phyloP scores from a whole-genome alignment of 2,329 filamentous ascomycete genomes.

The Alternaria panax region DNA sequence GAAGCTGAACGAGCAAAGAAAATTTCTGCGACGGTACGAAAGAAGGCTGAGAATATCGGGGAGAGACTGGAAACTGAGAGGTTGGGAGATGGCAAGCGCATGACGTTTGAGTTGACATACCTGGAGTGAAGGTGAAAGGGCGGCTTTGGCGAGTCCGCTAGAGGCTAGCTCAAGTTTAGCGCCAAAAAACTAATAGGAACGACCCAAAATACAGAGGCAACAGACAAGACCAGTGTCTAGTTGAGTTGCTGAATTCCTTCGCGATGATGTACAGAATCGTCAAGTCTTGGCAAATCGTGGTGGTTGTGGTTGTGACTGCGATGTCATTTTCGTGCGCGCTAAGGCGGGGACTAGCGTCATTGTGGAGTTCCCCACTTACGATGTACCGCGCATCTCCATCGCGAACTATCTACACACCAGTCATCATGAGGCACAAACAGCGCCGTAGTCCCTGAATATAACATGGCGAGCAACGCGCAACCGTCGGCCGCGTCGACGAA shows the following conservation, averaged over 20 bases:
- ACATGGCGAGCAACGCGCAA: conserved; percentile 24
- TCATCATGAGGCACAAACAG: not conserved
- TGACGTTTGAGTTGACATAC: conserved; percentile 19
- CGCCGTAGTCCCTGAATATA: too few relatives aligned
- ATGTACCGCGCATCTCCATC: conserved; percentile 8
- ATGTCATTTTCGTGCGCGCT: conserved; percentile 26
- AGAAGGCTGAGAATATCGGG: not conserved
- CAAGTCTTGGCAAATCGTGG: conserved; percentile 10
- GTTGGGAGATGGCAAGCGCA: conserved; percentile 8
- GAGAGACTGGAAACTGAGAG: not conserved
- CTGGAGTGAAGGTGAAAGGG: conserved; percentile 20
- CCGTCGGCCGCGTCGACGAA: conserved; percentile 36
- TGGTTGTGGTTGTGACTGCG: conserved; percentile 9
- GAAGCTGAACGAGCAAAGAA: not conserved
- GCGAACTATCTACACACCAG: not conserved
- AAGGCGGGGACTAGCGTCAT: conserved; percentile 19
- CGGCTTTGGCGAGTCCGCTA: not conserved
- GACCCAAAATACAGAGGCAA: not conserved
- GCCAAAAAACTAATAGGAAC: not conserved
- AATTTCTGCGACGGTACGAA: not conserved
- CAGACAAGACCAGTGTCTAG: too few relatives aligned
- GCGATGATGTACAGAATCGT: not conserved
- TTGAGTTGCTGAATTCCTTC: accelerated
- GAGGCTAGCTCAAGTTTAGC: not conserved
- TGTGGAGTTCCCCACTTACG: conserved; percentile 18